Evolutionary conservation across 2,329 filamentous ascomycete genomes (phyloP).

Genomic region (Lecanoromycetidae sp.): DNA sequence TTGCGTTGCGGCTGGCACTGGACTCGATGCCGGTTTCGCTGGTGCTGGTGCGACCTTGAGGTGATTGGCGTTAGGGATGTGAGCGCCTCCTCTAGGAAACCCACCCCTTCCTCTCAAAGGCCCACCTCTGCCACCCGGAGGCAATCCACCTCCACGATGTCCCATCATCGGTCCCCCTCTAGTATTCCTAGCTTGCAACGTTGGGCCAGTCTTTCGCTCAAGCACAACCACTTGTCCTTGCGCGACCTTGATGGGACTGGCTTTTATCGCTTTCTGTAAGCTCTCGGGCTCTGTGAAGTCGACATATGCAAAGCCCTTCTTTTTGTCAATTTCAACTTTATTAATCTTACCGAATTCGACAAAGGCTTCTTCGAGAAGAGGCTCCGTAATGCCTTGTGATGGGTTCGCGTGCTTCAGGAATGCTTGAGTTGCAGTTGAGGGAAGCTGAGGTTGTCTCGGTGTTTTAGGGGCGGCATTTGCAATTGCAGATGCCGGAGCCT

Average conservation of each 20-base stretch:
- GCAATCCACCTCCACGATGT: conserved; percentile 12
- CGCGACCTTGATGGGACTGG: conserved; percentile 69
- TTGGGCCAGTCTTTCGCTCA: conserved; percentile 55
- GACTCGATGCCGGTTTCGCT: neutral
- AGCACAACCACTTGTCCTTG: conserved; percentile 79
- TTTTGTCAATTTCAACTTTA: conserved; percentile 82
- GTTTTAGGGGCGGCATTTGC: neutral
- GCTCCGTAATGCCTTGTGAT: conserved; percentile 82
- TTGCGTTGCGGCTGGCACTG: neutral
- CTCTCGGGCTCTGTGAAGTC: conserved; percentile 66
- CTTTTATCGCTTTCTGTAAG: conserved; percentile 65
- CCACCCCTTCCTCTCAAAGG: conserved; percentile 15
- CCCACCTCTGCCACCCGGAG: conserved; percentile 12
- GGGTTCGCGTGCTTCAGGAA: conserved; percentile 77
- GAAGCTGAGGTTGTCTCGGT: conserved; percentile 7
- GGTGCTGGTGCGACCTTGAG: neutral
- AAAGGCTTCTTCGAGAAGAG: conserved; percentile 62
- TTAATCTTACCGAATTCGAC: conserved; percentile 60
- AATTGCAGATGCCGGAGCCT: conserved; percentile 8
- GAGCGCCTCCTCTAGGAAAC: conserved; percentile 5
- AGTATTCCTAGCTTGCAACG: conserved; percentile 14
- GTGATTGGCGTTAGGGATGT: neutral
- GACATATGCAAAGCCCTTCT: conserved; percentile 88
- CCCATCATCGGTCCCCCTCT: conserved; percentile 8
- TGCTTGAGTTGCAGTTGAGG: conserved; percentile 24